Percentiles rank a stretch among this genome's conserved stretches.
phyloP scores from a whole-genome alignment of 768 basidiomycete species.

The Podaxis rugospora region DNA sequence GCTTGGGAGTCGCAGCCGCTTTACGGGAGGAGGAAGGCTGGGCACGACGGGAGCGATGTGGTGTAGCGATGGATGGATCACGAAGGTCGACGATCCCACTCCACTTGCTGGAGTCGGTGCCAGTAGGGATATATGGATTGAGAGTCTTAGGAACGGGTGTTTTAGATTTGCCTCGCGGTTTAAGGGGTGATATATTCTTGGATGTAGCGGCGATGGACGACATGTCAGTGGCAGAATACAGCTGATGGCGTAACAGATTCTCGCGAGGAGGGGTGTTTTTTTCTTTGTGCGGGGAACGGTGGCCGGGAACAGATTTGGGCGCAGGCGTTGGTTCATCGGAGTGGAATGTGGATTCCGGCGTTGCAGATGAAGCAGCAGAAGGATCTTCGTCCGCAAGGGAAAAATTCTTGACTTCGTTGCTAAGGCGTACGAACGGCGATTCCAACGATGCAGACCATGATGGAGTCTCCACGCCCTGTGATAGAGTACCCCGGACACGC shows the following conservation, averaged over 20 bases:
- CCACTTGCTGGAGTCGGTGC: conserved; percentile 52
- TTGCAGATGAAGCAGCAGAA: conserved; percentile 13
- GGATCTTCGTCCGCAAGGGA: conserved; percentile 34
- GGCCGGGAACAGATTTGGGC: conserved; percentile 19
- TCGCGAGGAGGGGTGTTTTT: conserved; percentile 45
- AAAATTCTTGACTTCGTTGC: conserved; percentile 56
- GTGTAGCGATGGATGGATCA: conserved; percentile 47
- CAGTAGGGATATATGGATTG: conserved; percentile 59
- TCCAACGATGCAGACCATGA: conserved; percentile 76
- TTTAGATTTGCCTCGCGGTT: conserved; percentile 47
- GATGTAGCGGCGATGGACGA: conserved; percentile 29
- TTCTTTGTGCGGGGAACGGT: conserved; percentile 32
- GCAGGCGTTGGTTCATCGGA: conserved; percentile 9
- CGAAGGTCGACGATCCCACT: conserved; percentile 71
- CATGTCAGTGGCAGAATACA: conserved; percentile 36
- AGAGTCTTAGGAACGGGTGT: conserved; percentile 51
- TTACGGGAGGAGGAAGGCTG: conserved; percentile 19
- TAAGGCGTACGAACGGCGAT: conserved; percentile 66
- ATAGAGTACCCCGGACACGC: conserved; percentile 33
- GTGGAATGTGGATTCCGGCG: conserved; percentile 16
- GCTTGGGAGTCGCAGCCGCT: conserved; percentile 17
- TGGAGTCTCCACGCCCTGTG: conserved; percentile 40
- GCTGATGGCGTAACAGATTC: conserved; percentile 48
- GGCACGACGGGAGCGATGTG: conserved; percentile 28
- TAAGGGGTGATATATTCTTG: conserved; percentile 42